Evolutionary conservation across 2,329 filamentous ascomycete species (phyloP).

Genomic region (Chaetomiaceae sp.): DNA sequence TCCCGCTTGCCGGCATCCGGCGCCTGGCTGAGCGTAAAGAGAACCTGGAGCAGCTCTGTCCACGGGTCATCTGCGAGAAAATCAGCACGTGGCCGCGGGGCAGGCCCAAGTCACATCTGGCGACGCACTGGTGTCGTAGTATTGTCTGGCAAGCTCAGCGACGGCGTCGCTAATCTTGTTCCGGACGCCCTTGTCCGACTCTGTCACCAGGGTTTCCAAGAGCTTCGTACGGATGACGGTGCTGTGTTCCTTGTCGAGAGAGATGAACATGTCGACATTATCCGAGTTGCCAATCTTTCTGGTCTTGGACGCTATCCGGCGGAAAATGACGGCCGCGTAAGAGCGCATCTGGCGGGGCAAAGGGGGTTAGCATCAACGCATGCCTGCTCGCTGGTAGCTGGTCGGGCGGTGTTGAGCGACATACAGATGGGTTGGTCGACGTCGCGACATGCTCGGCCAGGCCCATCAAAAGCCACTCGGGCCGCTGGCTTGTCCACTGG

Average conservation of each 20-base stretch:
- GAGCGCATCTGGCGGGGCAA: slow-evolving; percentile 63
- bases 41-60: slow-evolving; percentile 78
- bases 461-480: slow-evolving; percentile 88
- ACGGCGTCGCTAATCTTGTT: slow-evolving; percentile 98
- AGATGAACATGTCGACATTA: slow-evolving; percentile 79
- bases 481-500: slow-evolving; percentile 78
- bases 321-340: slow-evolving; percentile 90
- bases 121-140: slow-evolving; percentile 78
- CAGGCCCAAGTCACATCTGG: slow-evolving; percentile 4
- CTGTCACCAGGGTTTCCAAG: slow-evolving; percentile 68
- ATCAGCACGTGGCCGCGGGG: slow-evolving; percentile 10
- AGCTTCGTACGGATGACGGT: slow-evolving; percentile 78
- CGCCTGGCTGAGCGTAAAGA: slow-evolving; percentile 90
- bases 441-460: slow-evolving; percentile 85
- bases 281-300: slow-evolving; percentile 69
- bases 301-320: slow-evolving; percentile 85
- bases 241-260: slow-evolving; percentile 67
- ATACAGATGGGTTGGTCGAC: slow-evolving; percentile 67
- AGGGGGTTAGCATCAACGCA: slow-evolving; percentile 6
- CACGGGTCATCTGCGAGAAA: slow-evolving; percentile 65
- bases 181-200: slow-evolving; percentile 68
- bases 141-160: slow-evolving; percentile 90
- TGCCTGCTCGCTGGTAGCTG: not conserved
- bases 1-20: slow-evolving; percentile 79
- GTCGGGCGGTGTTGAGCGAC: slow-evolving; percentile 6